Evolutionary conservation across 106 monocot genomes (phyloP), one percentile per base, ranked within the genome.

Genomic region (Platanthera guangdongensis): DNA sequence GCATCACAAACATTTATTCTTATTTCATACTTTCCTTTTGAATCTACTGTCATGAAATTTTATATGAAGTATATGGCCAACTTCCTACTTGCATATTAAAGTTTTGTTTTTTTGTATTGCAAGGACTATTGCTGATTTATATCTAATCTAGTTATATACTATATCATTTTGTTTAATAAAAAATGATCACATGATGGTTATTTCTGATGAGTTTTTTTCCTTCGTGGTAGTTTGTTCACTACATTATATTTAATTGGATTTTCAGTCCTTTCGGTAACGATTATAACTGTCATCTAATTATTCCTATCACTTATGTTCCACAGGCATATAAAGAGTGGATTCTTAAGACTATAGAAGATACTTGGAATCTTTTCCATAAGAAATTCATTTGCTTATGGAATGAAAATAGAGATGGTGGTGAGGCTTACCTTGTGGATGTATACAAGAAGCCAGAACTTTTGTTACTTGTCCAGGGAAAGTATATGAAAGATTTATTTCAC

Each of bases 321-420:
- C 81, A 96, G 95, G 50, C n/a, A 73, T 94, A 99, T 75, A 92
- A 99, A 63, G 55, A 88, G 30, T 99, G 97, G 92, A 92, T 99
- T 78, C 88, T 99, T 72, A 88, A 74, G 80, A 90, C 85, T 50
- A 85, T 92, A 72, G 87, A 78, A 81, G 89, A 93, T 70, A 91
- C 89, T 16, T 97, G 96, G 93, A 89, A 82, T 68, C 78, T 93
- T 47, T 94, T 99, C 51, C 82, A 88, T 54, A 67, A 88, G 69
- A 94, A 90, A 75, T 99, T 99, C 72, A 71, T 80, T 62, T 78
- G 84, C 48, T 80, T 94, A 59, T 99, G 97, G 97, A 80, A 91
- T 83, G 76, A 94, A 67, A 82, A 94, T 76, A 88, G 86, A 76
- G 72, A 95, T 80, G 88, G 83, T 77, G 97, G 97, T 50, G 94